Conservation (phyloP, 495 filamentous ascomycete genomes). For the Aspergillus campestris region DNA sequence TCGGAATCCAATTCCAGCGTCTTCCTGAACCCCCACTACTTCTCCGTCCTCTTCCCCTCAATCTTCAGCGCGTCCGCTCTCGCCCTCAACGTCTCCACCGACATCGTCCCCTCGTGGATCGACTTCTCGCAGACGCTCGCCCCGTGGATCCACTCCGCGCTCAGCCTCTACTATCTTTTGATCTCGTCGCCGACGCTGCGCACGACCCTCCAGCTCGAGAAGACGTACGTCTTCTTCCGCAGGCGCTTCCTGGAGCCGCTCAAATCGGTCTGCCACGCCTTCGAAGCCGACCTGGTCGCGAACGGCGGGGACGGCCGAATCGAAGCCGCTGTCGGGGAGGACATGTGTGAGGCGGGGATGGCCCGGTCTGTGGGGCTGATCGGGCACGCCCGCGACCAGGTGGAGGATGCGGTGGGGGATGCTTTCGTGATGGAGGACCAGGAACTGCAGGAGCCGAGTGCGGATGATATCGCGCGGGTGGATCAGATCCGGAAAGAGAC, state of each 20-base stretch:
- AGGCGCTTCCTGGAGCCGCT: conserved; percentile 28
- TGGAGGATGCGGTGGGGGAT: conserved; percentile 29
- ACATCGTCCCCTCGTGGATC: conserved; percentile 28
- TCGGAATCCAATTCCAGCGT: conserved; percentile 10
- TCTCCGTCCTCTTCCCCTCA: conserved; percentile 43
- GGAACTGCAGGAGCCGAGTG: conserved; percentile 23
- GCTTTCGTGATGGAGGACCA: conserved; percentile 24
- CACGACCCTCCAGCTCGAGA: conserved; percentile 27
- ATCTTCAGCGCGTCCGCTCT: conserved; percentile 22
- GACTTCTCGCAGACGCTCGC: conserved; percentile 30
- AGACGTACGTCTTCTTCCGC: conserved; percentile 31
- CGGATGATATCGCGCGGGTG: conserved; percentile 23
- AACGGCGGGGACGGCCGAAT: conserved; percentile 36
- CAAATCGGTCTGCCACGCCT: conserved; percentile 22
- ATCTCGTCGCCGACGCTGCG: conserved; percentile 26
- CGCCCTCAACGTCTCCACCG: conserved; percentile 16
- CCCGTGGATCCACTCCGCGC: conserved; percentile 31
- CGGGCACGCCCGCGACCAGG: conserved; percentile 27
- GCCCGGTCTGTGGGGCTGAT: conserved; percentile 32
- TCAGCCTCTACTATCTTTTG: conserved; percentile 41
- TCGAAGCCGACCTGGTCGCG: conserved; percentile 25
- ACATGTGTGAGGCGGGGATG: conserved; percentile 31
- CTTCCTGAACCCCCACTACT: conserved; percentile 32
- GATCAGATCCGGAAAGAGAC: conserved; percentile 23
- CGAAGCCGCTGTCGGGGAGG: conserved; percentile 30